Conservation (phyloP, 768 basidiomycete species). For the Boletus huronensis region DNA sequence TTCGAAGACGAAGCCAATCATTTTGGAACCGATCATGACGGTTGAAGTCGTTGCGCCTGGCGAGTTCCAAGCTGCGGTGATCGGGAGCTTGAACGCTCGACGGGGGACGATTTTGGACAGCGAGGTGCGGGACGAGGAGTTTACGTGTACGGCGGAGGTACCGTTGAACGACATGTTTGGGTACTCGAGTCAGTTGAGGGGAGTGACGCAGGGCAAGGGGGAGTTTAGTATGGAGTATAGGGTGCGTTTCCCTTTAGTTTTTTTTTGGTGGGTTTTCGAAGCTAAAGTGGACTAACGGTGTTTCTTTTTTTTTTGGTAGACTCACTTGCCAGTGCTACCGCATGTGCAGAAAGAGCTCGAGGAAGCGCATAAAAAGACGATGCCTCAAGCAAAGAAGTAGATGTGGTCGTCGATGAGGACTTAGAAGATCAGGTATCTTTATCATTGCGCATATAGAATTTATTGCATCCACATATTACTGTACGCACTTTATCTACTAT, state of each 20-base stretch:
- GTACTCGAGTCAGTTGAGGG: conserved; percentile 89
- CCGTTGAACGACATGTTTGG: conserved; percentile 98
- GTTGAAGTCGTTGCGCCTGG: conserved; percentile 95
- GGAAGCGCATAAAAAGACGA: conserved; percentile 79
- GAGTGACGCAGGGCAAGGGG: conserved; percentile 95
- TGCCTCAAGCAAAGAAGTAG: conserved; percentile 70
- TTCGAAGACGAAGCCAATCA: conserved; percentile 67
- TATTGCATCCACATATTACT: conserved; percentile 14
- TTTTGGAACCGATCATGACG: conserved; percentile 98
- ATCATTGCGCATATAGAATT: conserved; percentile 17
- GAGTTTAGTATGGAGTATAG: conserved; percentile 82
- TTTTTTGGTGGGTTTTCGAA: too few species aligned
- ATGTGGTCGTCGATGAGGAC: conserved; percentile 3
- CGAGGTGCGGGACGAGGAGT: conserved; percentile 96
- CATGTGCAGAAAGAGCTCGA: conserved; percentile 86
- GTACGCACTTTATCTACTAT: conserved; percentile 11
- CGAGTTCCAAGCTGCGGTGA: conserved; percentile 95
- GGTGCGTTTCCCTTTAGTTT: conserved; percentile 35
- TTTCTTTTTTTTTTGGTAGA: conserved; percentile 40
- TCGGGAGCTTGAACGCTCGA: conserved; percentile 89
- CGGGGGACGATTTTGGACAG: conserved; percentile 94
- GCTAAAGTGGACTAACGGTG: not conserved
- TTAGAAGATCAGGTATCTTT: too few species aligned
- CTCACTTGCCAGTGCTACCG: conserved; percentile 79
- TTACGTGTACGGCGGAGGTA: conserved; percentile 87